Evolutionary conservation across 371 early-diverging fungal species (phyloP).

Genomic region (Mucor racemosus): DNA sequence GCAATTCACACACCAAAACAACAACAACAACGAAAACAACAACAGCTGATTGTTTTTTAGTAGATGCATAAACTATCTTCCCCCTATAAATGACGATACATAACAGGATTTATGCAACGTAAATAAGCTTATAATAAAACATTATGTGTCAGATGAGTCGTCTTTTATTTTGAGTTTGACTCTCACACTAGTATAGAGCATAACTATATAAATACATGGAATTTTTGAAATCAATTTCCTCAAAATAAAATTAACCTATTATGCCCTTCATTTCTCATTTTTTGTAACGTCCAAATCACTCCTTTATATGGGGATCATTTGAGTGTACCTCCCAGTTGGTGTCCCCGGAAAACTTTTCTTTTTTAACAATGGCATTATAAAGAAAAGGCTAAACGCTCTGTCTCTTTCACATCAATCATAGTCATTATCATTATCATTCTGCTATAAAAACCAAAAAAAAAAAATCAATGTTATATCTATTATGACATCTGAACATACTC

Average conservation of each 20-base stretch:
- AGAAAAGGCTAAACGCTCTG: conserved; percentile 18
- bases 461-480: not conserved
- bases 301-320: conserved; percentile 14
- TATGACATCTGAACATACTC: not conserved
- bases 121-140: too few relatives aligned
- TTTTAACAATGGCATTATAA: not conserved
- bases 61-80: conserved; percentile 7
- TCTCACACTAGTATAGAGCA: not conserved
- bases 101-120: not conserved
- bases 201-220: too few relatives aligned
- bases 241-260: not conserved
- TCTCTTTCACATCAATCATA: not conserved
- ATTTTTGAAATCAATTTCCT: not conserved
- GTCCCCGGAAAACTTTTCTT: conserved; percentile 19
- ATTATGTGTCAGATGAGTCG: not conserved
- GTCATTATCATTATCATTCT: not conserved
- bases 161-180: not conserved
- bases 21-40: not conserved
- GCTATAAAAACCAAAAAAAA: too few relatives aligned
- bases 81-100: not conserved
- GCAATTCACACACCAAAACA: not conserved
- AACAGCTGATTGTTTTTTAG: conserved; percentile 1
- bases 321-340: conserved; percentile 25
- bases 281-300: not conserved
- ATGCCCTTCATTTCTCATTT: not conserved